Conservation (phyloP, 441 rosid genomes). For the Cnidoscolus chayamansa region DNA sequence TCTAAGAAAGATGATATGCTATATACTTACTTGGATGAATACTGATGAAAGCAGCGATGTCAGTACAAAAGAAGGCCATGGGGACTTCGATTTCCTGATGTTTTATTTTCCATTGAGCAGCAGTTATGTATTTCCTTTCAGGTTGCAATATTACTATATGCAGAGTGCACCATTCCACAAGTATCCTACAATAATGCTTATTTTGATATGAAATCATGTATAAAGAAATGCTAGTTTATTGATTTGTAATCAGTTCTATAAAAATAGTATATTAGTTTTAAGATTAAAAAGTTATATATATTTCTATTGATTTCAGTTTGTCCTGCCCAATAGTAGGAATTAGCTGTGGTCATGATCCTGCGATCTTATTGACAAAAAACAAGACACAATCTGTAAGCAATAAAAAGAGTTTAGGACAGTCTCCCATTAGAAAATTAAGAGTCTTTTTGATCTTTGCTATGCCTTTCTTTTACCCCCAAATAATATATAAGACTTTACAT, state of each 20-base stretch:
- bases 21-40: slow-evolving; percentile 88
- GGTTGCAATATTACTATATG: neutral
- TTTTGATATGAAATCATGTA: neutral
- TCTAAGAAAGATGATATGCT: slow-evolving; percentile 85
- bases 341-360: too few relatives aligned
- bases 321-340: too few relatives aligned
- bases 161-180: neutral
- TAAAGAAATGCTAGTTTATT: neutral
- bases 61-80: neutral
- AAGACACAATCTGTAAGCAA: too few relatives aligned
- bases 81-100: slow-evolving; percentile 1
- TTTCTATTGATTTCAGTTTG: too few relatives aligned
- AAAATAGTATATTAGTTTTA: too few relatives aligned
- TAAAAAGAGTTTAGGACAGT: too few relatives aligned
- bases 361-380: too few relatives aligned
- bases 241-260: neutral
- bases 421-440: too few relatives aligned
- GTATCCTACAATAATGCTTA: neutral
- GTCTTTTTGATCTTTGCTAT: too few relatives aligned
- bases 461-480: too few relatives aligned
- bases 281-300: too few relatives aligned
- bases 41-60: slow-evolving; percentile 32
- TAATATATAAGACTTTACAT: too few relatives aligned
- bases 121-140: neutral
- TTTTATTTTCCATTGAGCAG: neutral